Evolutionary conservation across 148 eudicot genomes (phyloP).

Genomic region (Rhododendron simsii): DNA sequence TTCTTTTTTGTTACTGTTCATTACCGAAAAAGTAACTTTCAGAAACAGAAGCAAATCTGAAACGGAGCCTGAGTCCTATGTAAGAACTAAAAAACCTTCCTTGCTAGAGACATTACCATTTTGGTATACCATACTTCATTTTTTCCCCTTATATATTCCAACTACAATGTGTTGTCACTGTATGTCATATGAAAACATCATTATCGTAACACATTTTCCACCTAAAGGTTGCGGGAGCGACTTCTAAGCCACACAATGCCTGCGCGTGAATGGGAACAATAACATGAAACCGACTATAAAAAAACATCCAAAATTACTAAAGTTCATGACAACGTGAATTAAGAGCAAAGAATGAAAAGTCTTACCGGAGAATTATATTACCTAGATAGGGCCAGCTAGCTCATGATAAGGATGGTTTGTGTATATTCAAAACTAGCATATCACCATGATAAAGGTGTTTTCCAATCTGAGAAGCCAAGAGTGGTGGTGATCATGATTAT

Average conservation of each 20-base stretch:
- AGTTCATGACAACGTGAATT: neutral
- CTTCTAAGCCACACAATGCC: neutral
- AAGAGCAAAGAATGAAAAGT: no score
- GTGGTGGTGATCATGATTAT: neutral
- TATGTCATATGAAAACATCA: no score
- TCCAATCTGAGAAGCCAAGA: neutral
- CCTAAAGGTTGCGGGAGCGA: neutral
- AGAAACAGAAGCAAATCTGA: no score
- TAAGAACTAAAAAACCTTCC: no score
- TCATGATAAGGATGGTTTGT: neutral
- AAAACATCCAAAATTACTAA: neutral
- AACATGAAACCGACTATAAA: neutral
- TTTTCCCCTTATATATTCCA: no score
- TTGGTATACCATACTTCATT: no score
- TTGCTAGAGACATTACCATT: no score
- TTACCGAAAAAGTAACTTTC: no score
- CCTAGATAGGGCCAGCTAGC: neutral
- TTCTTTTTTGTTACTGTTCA: no score
- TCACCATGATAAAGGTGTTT: neutral
- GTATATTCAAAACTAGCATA: neutral
- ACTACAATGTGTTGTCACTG: no score
- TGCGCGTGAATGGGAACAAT: neutral
- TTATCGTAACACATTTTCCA: no score
- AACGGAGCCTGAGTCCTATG: no score
- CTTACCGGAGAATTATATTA: neutral